phyloP scores from a whole-genome alignment of 148 eudicot genomes.

The Rhododendron ovatum region DNA sequence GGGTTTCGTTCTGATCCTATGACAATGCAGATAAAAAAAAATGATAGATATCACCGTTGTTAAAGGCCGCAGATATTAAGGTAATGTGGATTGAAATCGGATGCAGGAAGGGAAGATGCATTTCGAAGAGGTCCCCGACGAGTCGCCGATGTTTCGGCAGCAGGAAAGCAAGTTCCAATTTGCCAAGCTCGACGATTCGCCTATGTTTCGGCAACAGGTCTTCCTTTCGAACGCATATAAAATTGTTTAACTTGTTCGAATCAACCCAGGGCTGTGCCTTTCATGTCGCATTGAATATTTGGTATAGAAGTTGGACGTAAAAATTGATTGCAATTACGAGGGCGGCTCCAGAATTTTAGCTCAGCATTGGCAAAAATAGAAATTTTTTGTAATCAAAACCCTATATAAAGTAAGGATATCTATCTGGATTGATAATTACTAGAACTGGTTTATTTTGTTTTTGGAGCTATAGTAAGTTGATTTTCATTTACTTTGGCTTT shows the following conservation, averaged over 20 bases:
- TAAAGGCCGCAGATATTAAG: neutral
- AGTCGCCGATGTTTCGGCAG: constrained; percentile 11
- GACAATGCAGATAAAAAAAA: neutral
- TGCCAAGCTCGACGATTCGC: constrained; percentile 18
- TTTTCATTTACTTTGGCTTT: neutral
- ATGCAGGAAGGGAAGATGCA: constrained; percentile 5
- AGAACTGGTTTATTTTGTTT: neutral
- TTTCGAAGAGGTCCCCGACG: neutral
- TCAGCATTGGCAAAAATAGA: neutral
- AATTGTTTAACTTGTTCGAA: neutral
- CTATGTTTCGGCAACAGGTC: constrained; percentile 26
- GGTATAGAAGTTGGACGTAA: neutral
- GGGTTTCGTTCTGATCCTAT: neutral
- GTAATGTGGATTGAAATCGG: neutral
- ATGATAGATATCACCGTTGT: neutral
- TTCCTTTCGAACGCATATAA: neutral
- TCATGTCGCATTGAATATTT: neutral
- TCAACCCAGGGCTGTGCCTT: neutral
- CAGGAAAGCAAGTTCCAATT: constrained; percentile 16
- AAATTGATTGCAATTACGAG: neutral
- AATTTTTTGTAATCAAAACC: neutral
- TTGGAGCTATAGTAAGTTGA: neutral
- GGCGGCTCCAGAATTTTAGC: neutral
- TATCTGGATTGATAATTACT: neutral
- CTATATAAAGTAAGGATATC: neutral